Evolutionary conservation across 208 protist genomes (phyloP).

Genomic region (Leishmania braziliensis): DNA sequence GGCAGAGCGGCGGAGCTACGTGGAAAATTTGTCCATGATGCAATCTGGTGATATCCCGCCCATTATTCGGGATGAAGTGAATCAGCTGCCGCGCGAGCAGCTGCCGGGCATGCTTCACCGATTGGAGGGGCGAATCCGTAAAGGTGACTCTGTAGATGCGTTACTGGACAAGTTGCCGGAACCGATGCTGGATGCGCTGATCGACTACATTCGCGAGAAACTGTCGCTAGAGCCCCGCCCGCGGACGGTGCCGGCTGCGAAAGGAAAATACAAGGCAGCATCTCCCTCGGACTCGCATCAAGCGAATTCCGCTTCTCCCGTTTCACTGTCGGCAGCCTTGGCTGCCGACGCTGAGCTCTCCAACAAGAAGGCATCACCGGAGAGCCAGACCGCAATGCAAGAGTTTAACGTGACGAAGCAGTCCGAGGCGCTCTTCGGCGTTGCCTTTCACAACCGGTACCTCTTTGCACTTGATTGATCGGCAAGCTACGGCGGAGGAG

Average conservation of each 20-base stretch:
- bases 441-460: constrained; percentile 90
- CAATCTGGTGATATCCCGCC: constrained; percentile 82
- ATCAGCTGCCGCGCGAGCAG: constrained; percentile 72
- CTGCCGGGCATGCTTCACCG: constrained; percentile 71
- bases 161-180: constrained; percentile 86
- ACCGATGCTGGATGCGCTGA: constrained; percentile 58
- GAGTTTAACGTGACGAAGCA: constrained; percentile 87
- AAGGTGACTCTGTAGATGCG: constrained; percentile 80
- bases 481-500: neutral
- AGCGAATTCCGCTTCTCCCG: neutral
- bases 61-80: constrained; percentile 68
- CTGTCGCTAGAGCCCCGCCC: constrained; percentile 64
- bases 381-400: constrained; percentile 9
- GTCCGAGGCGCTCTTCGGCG: constrained; percentile 79
- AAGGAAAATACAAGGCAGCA: neutral
- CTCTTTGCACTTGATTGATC: constrained; percentile 80
- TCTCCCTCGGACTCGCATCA: neutral
- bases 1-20: constrained; percentile 65
- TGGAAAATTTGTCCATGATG: constrained; percentile 75
- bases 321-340: neutral
- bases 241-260: neutral
- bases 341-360: neutral
- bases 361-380: neutral
- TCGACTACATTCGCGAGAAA: constrained; percentile 73
- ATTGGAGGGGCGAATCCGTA: constrained; percentile 56